Conservation (phyloP, 75 land plant genomes). For the Larix kaempferi region DNA sequence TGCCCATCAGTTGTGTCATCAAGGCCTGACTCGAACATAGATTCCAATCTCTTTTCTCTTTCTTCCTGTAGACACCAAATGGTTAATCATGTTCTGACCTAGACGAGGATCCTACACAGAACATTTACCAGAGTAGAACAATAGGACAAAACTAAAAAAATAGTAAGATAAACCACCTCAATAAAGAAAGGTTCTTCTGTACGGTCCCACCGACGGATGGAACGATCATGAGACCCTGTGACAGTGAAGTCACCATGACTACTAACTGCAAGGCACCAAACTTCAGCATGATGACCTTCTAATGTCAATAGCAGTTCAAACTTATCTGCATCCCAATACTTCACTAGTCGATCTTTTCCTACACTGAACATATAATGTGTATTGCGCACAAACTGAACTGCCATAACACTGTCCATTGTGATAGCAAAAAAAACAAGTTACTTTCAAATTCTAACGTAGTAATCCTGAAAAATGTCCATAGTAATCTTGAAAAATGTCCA, state of each 20-base stretch:
- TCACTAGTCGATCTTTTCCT: slow-evolving; percentile 94
- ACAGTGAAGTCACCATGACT: slow-evolving; percentile 87
- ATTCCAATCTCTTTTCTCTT: slow-evolving; percentile 92
- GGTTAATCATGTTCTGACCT: not conserved
- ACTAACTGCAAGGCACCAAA: slow-evolving; percentile 93
- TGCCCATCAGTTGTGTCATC: slow-evolving; percentile 52
- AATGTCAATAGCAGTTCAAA: slow-evolving; percentile 96
- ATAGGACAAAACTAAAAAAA: not conserved
- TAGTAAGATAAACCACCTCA: slow-evolving; percentile 59
- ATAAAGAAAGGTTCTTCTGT: slow-evolving; percentile 97
- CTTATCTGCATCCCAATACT: slow-evolving; percentile 99
- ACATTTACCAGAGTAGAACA: not conserved
- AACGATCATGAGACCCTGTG: slow-evolving; percentile 97
- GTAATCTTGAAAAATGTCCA: not conserved
- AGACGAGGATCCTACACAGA: not conserved
- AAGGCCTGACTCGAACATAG: slow-evolving; percentile 80
- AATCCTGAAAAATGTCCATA: not conserved
- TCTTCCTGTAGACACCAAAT: slow-evolving; percentile 73
- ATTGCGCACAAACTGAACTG: slow-evolving; percentile 91
- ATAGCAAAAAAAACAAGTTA: not conserved
- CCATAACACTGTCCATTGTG: slow-evolving; percentile 74
- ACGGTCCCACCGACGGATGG: slow-evolving; percentile 98
- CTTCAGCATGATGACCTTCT: slow-evolving; percentile 93
- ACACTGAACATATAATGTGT: slow-evolving; percentile 96
- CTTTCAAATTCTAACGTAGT: not conserved